Evolutionary conservation across 495 filamentous ascomycete genomes (phyloP).

Genomic region (Pseudomonodictys pantanalensis): DNA sequence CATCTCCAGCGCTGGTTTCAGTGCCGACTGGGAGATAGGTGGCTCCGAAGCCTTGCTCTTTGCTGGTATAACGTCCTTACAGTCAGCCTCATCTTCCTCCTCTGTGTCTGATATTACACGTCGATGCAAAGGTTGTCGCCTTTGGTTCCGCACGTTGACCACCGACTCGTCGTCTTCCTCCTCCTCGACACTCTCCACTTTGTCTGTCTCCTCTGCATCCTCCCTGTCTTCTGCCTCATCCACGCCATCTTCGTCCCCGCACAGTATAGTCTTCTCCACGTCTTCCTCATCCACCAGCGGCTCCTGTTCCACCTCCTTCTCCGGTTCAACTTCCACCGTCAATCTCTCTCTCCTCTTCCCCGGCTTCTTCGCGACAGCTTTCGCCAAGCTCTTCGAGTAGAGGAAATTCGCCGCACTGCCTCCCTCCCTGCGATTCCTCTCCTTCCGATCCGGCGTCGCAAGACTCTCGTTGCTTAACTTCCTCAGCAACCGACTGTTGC

Average conservation of each 20-base stretch:
- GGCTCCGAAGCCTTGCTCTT: not conserved
- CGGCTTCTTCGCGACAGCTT: constrained; percentile 2
- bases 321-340: not conserved
- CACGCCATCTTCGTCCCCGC: constrained; percentile 31
- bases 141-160: not conserved
- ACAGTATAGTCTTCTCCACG: constrained; percentile 37
- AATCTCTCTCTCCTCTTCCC: not conserved
- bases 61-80: not conserved
- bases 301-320: not conserved
- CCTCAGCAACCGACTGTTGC: constrained; percentile 19
- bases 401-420: not conserved
- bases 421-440: not conserved
- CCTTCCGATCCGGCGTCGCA: constrained; percentile 9
- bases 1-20: not conserved
- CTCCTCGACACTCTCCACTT: not conserved
- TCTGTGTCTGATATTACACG: not conserved
- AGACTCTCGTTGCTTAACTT: constrained; percentile 26
- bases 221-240: constrained; percentile 1
- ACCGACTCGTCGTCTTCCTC: constrained; percentile 20
- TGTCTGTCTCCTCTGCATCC: not conserved
- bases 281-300: constrained; percentile 20
- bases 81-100: constrained; percentile 3
- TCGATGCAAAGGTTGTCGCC: not conserved
- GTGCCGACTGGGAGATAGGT: not conserved
- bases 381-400: constrained; percentile 21